Percentiles rank a stretch among this genome's conserved stretches.
Evolutionary conservation across 495 filamentous ascomycete genomes (phyloP).

Genomic region (Xylaria telfairii): DNA sequence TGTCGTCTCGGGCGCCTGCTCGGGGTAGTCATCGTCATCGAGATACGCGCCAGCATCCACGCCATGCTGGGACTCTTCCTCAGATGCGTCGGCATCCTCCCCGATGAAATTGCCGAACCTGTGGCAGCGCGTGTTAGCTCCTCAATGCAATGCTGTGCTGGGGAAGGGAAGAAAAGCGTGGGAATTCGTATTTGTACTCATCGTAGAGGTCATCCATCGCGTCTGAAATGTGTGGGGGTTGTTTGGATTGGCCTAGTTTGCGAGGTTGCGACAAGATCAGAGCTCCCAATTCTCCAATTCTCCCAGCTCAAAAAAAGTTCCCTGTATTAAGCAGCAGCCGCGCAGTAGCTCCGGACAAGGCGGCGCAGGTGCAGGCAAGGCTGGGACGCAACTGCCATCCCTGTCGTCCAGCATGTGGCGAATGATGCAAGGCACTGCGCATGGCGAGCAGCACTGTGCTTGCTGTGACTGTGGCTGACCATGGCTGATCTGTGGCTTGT

Average conservation of each 20-base stretch:
- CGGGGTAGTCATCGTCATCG: slow-evolving; percentile 70
- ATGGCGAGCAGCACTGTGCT: neutral
- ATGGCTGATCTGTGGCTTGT: slow-evolving; percentile 19
- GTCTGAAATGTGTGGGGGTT: slow-evolving; percentile 24
- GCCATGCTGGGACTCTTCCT: slow-evolving; percentile 80
- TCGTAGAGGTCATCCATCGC: slow-evolving; percentile 85
- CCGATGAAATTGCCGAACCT: slow-evolving; percentile 98
- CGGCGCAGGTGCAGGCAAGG: slow-evolving; percentile 16
- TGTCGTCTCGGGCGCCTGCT: slow-evolving; percentile 64
- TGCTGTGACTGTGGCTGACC: neutral
- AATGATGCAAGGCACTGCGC: neutral
- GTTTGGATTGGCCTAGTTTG: slow-evolving; percentile 24
- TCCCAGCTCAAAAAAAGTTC: slow-evolving; percentile 27
- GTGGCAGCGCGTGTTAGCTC: slow-evolving; percentile 31
- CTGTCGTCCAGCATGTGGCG: slow-evolving; percentile 1
- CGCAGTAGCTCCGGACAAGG: slow-evolving; percentile 6
- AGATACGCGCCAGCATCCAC: slow-evolving; percentile 78
- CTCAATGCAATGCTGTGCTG: neutral
- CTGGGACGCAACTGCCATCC: neutral
- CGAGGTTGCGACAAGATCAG: slow-evolving; percentile 25
- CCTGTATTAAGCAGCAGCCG: slow-evolving; percentile 7
- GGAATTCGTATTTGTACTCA: slow-evolving; percentile 61
- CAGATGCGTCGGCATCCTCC: slow-evolving; percentile 82
- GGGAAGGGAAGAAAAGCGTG: neutral
- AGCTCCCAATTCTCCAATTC: slow-evolving; percentile 23